Base-by-base conservation (phyloP, 192 early-diverging fungal species). In the Podila clonocystis region DNA sequence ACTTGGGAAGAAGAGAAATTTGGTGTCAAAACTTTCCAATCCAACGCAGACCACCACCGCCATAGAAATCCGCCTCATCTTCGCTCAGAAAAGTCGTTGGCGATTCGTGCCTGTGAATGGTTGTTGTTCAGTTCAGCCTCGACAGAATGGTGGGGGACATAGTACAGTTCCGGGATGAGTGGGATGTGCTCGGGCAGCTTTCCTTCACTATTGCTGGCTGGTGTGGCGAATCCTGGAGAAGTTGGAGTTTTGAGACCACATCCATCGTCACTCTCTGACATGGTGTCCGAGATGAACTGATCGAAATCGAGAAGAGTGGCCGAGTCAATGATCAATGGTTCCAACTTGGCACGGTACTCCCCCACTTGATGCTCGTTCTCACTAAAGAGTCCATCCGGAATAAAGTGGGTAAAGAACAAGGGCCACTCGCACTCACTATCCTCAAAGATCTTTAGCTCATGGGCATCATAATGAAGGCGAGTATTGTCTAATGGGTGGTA, bases 351-450 rank as follows among this genome's bases (percentile, higher is more conserved):
- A 0, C 88, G 88, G 73, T 95, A 96, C 68, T 93, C 88, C 33
- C 93, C 85, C 0, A 90, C 92, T 62, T 91, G 89, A 0, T 87
- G 82, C 19, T 78, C 68, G 50, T 96, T 89, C 0, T 86, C 91
- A 19, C 82, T 88, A 73, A 95, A 96, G 1, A 93, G 74, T 34
- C 92, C 95, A 58, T 95, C 94, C 62, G 95, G 76, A 62, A 96
- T 89, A 80, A 95, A 83, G 75, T 96, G 95, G 11, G 95, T 95
- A 63, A 93, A 96, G 72, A 96, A 96, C 13, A 96, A 74, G 13
- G 95, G 95, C 95, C 95, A 96, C 74, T 96, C 95, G 50, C 90
- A 94, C 77, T 96, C 95, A 45, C 95, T 90, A 59, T 91, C 83
- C 69, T 95, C 93, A 84, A 96, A 96, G 17, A 92, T 87, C 68